phyloP scores from a whole-genome alignment of 148 eudicot genomes.

The Chenopodium suecicum region DNA sequence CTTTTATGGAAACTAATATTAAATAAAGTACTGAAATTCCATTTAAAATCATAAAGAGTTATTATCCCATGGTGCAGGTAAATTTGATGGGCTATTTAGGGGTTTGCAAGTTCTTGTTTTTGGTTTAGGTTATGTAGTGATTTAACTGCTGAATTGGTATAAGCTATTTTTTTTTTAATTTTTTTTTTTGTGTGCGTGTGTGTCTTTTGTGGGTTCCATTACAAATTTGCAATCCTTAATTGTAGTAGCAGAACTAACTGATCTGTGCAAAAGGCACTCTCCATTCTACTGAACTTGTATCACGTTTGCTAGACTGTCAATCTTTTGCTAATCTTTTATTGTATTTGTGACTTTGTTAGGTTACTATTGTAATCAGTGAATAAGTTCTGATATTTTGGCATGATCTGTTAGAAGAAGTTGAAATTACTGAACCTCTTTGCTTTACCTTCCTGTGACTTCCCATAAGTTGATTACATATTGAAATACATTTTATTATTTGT shows the following conservation, averaged over 20 bases:
- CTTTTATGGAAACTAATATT: background rate
- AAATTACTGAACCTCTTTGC: background rate
- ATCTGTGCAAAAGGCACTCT: background rate
- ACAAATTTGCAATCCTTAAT: no score
- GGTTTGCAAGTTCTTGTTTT: background rate
- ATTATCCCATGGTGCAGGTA: background rate
- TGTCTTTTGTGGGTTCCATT: no score
- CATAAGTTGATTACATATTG: background rate
- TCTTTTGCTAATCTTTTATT: background rate
- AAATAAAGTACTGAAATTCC: background rate
- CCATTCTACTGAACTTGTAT: background rate
- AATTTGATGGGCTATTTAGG: background rate
- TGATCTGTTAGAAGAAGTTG: background rate
- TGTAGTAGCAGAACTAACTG: no score
- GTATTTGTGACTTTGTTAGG: background rate
- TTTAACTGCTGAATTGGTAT: background rate
- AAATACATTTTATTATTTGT: constrained; percentile 15
- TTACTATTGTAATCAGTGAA: background rate
- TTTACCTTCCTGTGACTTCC: background rate
- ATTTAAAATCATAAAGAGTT: background rate
- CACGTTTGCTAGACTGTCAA: background rate
- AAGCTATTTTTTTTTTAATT: no score
- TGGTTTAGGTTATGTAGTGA: background rate
- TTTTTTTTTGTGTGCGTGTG: background rate
- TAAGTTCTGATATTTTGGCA: background rate